These are phyloP conservation scores for Cylindrodendrum hubeiense DNA, from an alignment of 2,329 filamentous ascomycete genomes.

Conservation along the genomic window DNA sequence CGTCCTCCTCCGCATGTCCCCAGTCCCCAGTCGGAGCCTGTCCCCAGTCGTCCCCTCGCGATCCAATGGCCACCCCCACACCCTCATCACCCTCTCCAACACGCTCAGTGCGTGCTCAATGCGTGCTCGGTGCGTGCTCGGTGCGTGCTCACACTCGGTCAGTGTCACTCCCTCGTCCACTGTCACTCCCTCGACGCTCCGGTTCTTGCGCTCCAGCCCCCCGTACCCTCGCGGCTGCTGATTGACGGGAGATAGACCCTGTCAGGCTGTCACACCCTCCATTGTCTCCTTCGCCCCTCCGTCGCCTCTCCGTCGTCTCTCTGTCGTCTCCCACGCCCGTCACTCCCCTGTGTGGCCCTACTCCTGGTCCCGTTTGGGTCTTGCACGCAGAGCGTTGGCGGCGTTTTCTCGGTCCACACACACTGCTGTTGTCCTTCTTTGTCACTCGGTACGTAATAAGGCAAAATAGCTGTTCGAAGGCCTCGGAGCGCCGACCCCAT, in stretches of 20 bases:
- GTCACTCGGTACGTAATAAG: slow-evolving; percentile 27
- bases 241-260: slow-evolving; percentile 2
- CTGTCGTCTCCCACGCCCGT: slow-evolving; percentile 13
- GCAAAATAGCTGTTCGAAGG: slow-evolving; percentile 25
- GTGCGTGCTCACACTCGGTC: background rate
- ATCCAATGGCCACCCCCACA: slow-evolving; percentile 18
- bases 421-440: slow-evolving; percentile 12
- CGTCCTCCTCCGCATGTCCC: slow-evolving; percentile 16
- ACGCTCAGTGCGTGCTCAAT: background rate
- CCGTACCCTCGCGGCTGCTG: background rate
- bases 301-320: background rate
- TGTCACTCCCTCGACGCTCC: background rate
- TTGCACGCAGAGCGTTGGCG: slow-evolving; percentile 19
- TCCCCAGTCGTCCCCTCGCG: background rate
- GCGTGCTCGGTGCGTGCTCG: no score
- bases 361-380: slow-evolving; percentile 13
- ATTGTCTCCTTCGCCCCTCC: background rate
- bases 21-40: slow-evolving; percentile 2
- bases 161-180: background rate
- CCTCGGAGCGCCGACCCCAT: slow-evolving; percentile 18
- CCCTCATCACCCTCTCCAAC: slow-evolving; percentile 5
- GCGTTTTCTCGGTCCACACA: slow-evolving; percentile 27
- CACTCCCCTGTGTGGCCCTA: slow-evolving; percentile 12
- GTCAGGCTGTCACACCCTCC: background rate
- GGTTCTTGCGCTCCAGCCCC: background rate